Evolutionary conservation across 1,284 basidiomycete genomes (phyloP).

Genomic region (Dichomitus squalens): DNA sequence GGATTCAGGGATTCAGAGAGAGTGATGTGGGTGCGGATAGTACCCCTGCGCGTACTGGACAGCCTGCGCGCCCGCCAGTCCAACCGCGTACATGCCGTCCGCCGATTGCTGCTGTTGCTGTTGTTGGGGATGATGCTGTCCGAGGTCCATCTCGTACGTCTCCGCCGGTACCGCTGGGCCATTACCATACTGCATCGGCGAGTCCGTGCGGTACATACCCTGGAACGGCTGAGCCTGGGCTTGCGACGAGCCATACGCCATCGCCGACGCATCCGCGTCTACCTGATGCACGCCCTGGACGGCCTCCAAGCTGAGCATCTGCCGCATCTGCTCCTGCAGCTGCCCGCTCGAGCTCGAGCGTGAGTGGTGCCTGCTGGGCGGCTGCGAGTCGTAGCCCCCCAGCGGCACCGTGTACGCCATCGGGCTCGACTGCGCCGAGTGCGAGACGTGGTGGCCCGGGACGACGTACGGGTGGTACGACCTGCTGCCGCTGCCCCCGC

Average conservation of each 20-base stretch:
- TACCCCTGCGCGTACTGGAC: conserved; percentile 15
- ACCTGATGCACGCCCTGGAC: conserved; percentile 16
- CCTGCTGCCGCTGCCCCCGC: conserved; percentile 25
- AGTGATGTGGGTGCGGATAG: conserved; percentile 23
- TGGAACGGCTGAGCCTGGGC: conserved; percentile 12
- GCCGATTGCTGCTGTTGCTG: conserved; percentile 9
- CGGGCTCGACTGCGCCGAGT: conserved; percentile 61
- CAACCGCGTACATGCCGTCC: conserved; percentile 9
- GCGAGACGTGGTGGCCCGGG: conserved; percentile 27
- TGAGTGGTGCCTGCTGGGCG: conserved; percentile 4
- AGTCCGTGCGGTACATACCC: conserved; percentile 30
- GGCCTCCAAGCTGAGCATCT: conserved; percentile 33
- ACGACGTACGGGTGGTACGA: conserved; percentile 59
- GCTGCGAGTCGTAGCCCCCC: background rate
- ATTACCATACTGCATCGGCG: conserved; percentile 31
- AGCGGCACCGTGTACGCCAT: conserved; percentile 51
- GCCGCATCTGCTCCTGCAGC: conserved; percentile 35
- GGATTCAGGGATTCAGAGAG: conserved; percentile 19
- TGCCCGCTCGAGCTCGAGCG: conserved; percentile 32
- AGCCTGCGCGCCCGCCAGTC: conserved; percentile 10
- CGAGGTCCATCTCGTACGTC: conserved; percentile 26
- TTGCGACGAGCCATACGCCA: conserved; percentile 5
- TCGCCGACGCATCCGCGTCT: conserved; percentile 11
- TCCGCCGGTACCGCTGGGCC: conserved; percentile 9
- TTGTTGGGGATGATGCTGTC: conserved; percentile 1